Evolutionary conservation across 352 stramenopile species (phyloP), one percentile per base, ranked within the genome.

Genomic region (Elongisporangium prolatum): DNA sequence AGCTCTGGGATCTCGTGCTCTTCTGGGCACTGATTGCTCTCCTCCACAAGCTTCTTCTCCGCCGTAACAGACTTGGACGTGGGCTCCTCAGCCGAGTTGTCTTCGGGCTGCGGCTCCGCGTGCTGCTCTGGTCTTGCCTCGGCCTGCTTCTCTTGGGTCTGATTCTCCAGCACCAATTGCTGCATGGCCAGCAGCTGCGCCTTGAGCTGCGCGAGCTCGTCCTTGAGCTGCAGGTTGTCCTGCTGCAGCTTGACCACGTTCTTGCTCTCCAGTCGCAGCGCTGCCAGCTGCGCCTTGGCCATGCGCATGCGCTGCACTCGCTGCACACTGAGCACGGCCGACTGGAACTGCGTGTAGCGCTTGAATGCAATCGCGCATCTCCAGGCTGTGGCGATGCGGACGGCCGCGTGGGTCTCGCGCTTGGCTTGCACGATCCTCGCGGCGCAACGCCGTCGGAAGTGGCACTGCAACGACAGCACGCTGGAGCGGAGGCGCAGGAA

Each of bases 211-310:
- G 74, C 69, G 21, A 92, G 52, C 56, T 89, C 78, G 49, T 71
- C 69, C 65, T 90, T 88, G 2, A 92, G 63, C 21, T 86, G 75
- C 20, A 80, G 67, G 53, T 94, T 94, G 57, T 91, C 82, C 25
- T 88, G 63, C 48, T 87, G 79, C 34, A 94, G 71, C 61, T 88
- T 90, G 16, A 64, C 50, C 37, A 94, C 69, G 49, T 94, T 90
- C 50, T 75, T 78, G 56, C 81, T 90, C 60, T 94, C 82, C 48
- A 77, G 58, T 2, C 81, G 80, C 52, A 89, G 52, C 28, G 56
- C 66, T 18, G 73, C 57, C 11, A 94, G 64, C 18, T 67, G 48
- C 6, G 62, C 64, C 34, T 63, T 77, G 10, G 82, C 84, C 14
- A 69, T 24, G 13, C 71, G 72, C 6, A 61, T 63, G 9, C 84